Conservation (phyloP, 768 basidiomycete species). For the Psilocybe cyanescens region DNA sequence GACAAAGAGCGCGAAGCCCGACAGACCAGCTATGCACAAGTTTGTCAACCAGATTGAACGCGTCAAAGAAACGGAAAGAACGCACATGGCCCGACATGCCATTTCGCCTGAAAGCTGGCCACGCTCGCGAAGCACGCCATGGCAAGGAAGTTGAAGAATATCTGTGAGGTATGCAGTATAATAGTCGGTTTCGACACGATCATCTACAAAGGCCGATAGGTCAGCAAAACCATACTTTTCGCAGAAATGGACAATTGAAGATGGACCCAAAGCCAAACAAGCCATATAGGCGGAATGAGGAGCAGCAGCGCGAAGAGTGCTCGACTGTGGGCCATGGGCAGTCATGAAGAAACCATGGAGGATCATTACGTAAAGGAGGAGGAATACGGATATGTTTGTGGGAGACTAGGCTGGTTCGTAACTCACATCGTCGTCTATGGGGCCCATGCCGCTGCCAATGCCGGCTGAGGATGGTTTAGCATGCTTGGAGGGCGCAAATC, state of each 20-base stretch:
- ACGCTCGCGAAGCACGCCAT: constrained; percentile 92
- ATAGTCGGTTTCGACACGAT: constrained; percentile 86
- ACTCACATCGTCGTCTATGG: constrained; percentile 77
- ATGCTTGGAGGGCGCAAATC: constrained; percentile 48
- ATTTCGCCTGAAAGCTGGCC: constrained; percentile 87
- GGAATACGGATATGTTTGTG: constrained; percentile 15
- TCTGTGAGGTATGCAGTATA: constrained; percentile 74
- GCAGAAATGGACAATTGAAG: constrained; percentile 20
- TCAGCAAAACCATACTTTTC: constrained; percentile 13
- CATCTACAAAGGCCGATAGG: constrained; percentile 54
- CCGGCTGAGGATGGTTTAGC: constrained; percentile 52
- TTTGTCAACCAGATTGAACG: constrained; percentile 18
- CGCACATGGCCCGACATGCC: constrained; percentile 85
- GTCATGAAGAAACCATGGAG: constrained; percentile 40
- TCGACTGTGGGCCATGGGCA: constrained; percentile 22
- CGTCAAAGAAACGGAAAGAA: constrained; percentile 21
- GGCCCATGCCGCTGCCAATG: constrained; percentile 61
- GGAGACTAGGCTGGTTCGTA: constrained; percentile 1
- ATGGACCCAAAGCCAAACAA: constrained; percentile 72
- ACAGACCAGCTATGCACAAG: constrained; percentile 69
- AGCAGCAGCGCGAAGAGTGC: constrained; percentile 64
- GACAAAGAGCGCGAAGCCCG: constrained; percentile 85
- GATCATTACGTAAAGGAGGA: constrained; percentile 47
- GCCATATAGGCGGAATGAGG: constrained; percentile 66
- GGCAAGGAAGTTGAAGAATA: constrained; percentile 92